Evolutionary conservation across 257 asterid genomes (phyloP), one percentile per base, ranked within the genome.

Genomic region (Jacaranda copaia): DNA sequence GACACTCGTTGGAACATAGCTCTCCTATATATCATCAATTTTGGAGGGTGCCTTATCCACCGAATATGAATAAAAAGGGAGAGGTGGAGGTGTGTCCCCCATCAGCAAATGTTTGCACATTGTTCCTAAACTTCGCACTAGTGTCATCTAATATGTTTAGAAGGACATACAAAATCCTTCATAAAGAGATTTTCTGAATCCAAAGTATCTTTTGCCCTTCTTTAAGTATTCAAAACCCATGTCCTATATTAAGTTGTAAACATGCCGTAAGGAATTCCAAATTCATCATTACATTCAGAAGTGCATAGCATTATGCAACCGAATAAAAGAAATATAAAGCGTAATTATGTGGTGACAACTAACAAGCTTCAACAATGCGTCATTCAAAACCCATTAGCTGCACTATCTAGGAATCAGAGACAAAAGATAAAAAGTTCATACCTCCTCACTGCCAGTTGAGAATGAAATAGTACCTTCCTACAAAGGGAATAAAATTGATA

Each of bases 151-250:
- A 82, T 68, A 88, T 79, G 77, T 83, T 89, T 82, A 83, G 77
- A 80, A 95, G 83, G 93, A 95, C 97, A 95, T 90, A 78, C 89
- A 87, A 75, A 95, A 95, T 5, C 99, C 99, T 85, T 95, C 99
- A 83, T 91, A 95, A 61, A 91, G 80, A 74, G 96, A 88, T 80
- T 78, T 89, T 63, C 87, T 77, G 61, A 85, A 77, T 51, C 84
- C 92, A 76, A 88, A 88, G 15, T 78, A 58, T 70, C 80, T 74
- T 83, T 83, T 86, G 38, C 96, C 92, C 88, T 82, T 88, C 80
- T 78, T 81, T 12, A 88, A 55, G 79, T 89, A 95, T 79, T 93
- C 97, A 25, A 25, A 25, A 69, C 12, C 40, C 59, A 70, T 35
- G 16, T 7, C 35, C 62, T 35, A 12, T 9, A 36, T 19, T 32